phyloP scores from a whole-genome alignment of 2,329 filamentous ascomycete genomes.

The Microcyclospora tardicrescens region DNA sequence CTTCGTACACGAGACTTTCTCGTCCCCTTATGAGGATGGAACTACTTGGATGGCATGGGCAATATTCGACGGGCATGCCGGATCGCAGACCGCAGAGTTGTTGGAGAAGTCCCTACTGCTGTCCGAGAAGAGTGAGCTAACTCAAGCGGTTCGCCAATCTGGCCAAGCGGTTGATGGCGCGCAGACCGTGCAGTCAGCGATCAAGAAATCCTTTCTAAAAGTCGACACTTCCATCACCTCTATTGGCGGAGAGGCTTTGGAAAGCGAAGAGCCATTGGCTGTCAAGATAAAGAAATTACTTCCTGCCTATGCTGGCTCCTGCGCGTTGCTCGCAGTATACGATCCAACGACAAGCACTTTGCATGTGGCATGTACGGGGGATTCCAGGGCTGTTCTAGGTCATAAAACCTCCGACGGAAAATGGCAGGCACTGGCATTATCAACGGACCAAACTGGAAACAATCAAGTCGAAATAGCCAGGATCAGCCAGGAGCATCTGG shows the following conservation, averaged over 20 bases:
- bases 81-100: slow-evolving; percentile 16
- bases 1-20: slow-evolving; percentile 10
- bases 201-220: slow-evolving; percentile 28
- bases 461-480: slow-evolving; percentile 46
- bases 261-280: slow-evolving; percentile 15
- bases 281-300: slow-evolving; percentile 21
- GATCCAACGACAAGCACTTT: slow-evolving; percentile 42
- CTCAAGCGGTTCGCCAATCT: slow-evolving; percentile 9
- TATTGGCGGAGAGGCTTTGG: slow-evolving; percentile 9
- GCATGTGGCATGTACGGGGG: slow-evolving; percentile 53
- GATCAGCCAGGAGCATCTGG: slow-evolving; percentile 46
- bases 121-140: slow-evolving; percentile 12
- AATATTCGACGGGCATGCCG: slow-evolving; percentile 31
- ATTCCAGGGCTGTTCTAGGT: slow-evolving; percentile 54
- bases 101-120: slow-evolving; percentile 13
- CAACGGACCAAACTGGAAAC: slow-evolving; percentile 52
- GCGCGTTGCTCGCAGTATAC: slow-evolving; percentile 50
- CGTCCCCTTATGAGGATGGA: slow-evolving; percentile 9
- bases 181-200: slow-evolving; percentile 22
- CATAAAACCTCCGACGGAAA: too few relatives aligned
- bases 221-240: slow-evolving; percentile 28
- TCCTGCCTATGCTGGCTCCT: slow-evolving; percentile 45
- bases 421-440: slow-evolving; percentile 41
- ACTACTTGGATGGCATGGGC: slow-evolving; percentile 23
- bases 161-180: slow-evolving; percentile 14